Base-by-base conservation (phyloP, 2,329 filamentous ascomycete genomes). In the Aureobasidium sp. region DNA sequence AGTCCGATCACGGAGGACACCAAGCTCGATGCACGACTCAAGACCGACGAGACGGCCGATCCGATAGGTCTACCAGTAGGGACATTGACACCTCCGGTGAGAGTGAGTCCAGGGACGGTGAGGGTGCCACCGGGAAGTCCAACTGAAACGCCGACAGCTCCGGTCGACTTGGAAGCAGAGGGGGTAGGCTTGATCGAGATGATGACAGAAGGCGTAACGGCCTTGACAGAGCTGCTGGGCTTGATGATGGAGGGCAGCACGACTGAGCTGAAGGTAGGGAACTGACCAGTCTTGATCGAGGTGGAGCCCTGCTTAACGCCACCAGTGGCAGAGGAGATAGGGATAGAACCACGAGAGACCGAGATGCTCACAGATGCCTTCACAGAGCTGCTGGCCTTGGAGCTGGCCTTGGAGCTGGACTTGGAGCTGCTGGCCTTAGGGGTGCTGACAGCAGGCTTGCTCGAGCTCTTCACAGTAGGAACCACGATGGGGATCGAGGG, bases 101-200 rank as follows among this genome's bases (percentile, higher is more conserved):
- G 21, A 21, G 21, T 21, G 21, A 21, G 21, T 21, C 21, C 21
- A 21, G 21, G 53, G 11, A 45, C 2, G 6, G 37, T 55, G 14
- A 42, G 2, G 3, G 21, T 10, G 3, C 9, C 25, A 21, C 49
- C 49, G 9, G 50, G 25, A 3, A 54, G 11, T 25, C 16, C 34
- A 10, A 55, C 29, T 8, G 51, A 55, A 27, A 45, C 37, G 29
- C 51, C n/a, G 42, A 47, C 32, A 13, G 9, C 3, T 10, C 45
- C 45, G 13, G 45, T 21, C 8, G 29, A 29, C 27, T 48, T 48
- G 45, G 5, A 1, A 21, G 7, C 29, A 10, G 44, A 47, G 16
- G 42, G 27, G 7, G 55, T 59, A 30, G 44, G 55, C 44, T 59
- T 45, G 41, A 59, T 30, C 32, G 55, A 59, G 34, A 58, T 37